A percentile compares a stretch with the other conserved stretches of the same genome.
These are phyloP conservation scores for Echria macrotheca DNA, from an alignment of 495 filamentous ascomycete species.

Conservation along the genomic window DNA sequence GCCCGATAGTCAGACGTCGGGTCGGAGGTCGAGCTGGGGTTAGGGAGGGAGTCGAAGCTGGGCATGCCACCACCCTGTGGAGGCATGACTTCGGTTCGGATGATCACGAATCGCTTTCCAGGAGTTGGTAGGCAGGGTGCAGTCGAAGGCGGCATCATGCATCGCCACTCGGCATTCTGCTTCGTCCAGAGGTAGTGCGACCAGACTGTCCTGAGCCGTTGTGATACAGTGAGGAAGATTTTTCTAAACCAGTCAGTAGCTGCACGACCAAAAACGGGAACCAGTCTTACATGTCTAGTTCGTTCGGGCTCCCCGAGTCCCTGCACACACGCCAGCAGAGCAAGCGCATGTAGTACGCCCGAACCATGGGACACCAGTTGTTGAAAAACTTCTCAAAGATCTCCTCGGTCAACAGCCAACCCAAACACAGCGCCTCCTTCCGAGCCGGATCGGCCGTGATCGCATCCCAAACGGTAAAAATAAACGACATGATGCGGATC, in stretches of 20 bases:
- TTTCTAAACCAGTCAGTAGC: conserved; percentile 36
- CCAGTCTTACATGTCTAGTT: conserved; percentile 61
- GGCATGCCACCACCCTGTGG: conserved; percentile 42
- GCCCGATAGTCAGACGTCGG: conserved; percentile 11
- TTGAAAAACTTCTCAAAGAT: conserved; percentile 83
- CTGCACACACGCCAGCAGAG: conserved; percentile 88
- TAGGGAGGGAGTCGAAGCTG: conserved; percentile 37
- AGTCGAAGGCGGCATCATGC: conserved; percentile 60
- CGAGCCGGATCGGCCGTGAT: conserved; percentile 61
- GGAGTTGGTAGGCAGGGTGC: conserved; percentile 83
- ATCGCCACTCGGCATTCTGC: conserved; percentile 53
- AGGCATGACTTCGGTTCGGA: conserved; percentile 71
- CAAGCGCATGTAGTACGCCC: conserved; percentile 91
- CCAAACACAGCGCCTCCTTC: conserved; percentile 67
- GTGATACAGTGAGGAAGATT: conserved; percentile 66
- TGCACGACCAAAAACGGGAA: no score
- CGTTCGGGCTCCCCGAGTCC: conserved; percentile 61
- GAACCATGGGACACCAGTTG: conserved; percentile 98
- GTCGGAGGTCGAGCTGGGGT: conserved; percentile 8
- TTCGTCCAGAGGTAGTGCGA: conserved; percentile 71
- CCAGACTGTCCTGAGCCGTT: conserved; percentile 69
- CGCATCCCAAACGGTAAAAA: conserved; percentile 76
- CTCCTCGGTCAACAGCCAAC: conserved; percentile 73
- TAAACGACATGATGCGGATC: conserved; percentile 78
- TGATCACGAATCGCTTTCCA: conserved; percentile 85